Percentiles rank a stretch among this genome's conserved stretches.
Conservation (phyloP, 768 basidiomycete species). For the Lentinus brumalis region DNA sequence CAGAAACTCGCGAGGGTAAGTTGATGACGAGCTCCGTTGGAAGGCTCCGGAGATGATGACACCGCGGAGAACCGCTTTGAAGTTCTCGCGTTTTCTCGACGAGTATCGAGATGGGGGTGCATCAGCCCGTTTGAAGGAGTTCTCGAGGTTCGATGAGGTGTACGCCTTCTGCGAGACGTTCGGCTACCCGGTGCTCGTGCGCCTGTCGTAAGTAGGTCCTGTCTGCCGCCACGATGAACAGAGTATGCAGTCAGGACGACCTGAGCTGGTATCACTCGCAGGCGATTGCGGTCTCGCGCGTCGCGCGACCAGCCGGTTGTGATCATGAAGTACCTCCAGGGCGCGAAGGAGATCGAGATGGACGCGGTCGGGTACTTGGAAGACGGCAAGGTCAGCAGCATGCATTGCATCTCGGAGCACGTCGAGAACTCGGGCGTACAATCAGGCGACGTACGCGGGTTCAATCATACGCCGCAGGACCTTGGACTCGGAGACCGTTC, state of each 20-base stretch:
- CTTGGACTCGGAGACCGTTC: conserved; percentile 93
- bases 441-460: conserved; percentile 90
- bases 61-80: conserved; percentile 98
- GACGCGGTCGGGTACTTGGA: conserved; percentile 84
- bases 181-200: conserved; percentile 93
- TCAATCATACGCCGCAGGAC: conserved; percentile 98
- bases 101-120: conserved; percentile 82
- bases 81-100: conserved; percentile 97
- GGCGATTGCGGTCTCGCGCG: conserved; percentile 76
- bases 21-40: conserved; percentile 91
- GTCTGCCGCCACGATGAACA: conserved; percentile 99
- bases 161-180: conserved; percentile 88
- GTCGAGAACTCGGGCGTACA: conserved; percentile 99
- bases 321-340: conserved; percentile 98
- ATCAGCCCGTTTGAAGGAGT: conserved; percentile 96
- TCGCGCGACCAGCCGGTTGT: conserved; percentile 97
- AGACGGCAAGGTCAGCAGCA: conserved; percentile 96
- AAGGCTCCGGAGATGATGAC: conserved; percentile 99
- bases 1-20: too few relatives aligned
- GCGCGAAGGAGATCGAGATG: conserved; percentile 99
- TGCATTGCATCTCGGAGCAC: conserved; percentile 99
- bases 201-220: conserved; percentile 90
- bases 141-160: conserved; percentile 89
- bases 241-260: conserved; percentile 92
- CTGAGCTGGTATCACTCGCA: conserved; percentile 89